These are phyloP conservation scores for Starmera amethionina DNA, from an alignment of 805 yeast genomes.

Conservation along the genomic window DNA sequence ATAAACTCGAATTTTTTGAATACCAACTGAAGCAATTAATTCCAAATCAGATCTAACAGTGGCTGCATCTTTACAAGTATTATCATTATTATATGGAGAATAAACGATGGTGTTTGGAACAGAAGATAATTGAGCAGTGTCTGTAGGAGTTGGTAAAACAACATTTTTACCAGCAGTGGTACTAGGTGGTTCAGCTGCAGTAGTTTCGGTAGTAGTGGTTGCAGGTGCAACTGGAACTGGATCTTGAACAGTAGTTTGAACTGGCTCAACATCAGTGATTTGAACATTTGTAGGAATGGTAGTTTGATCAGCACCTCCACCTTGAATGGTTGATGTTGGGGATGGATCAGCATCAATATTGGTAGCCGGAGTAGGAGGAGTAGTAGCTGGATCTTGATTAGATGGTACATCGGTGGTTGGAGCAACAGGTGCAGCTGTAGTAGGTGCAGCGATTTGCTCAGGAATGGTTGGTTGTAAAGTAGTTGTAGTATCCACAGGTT, in stretches of 20 bases:
- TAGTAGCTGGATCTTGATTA: conserved; percentile 5
- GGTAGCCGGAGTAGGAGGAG: conserved; percentile 11
- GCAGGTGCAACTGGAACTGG: conserved; percentile 4
- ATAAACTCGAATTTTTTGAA: conserved; percentile 62
- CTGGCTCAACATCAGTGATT: conserved; percentile 5
- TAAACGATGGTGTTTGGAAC: conserved; percentile 57
- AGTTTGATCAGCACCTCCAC: conserved; percentile 1
- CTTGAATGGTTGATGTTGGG: no score
- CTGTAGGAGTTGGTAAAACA: conserved; percentile 11
- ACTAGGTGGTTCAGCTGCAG: conserved; percentile 7
- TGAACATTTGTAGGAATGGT: conserved; percentile 2
- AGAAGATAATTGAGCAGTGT: conserved; percentile 20
- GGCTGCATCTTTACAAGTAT: conserved; percentile 52
- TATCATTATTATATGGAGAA: conserved; percentile 67
- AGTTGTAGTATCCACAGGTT: conserved; percentile 4
- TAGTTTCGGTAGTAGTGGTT: conserved; percentile 8
- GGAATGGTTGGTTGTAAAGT: conserved; percentile 1
- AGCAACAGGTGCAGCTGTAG: conserved; percentile 6
- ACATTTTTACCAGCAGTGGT: conserved; percentile 22
- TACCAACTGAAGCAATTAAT: conserved; percentile 49
- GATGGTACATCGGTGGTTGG: conserved; percentile 9
- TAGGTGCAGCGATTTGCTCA: conserved; percentile 6
- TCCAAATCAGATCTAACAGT: conserved; percentile 50
- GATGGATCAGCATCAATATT: conserved; percentile 7
- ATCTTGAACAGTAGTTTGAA: conserved; percentile 2